A percentile compares a stretch with the other conserved stretches of the same genome.
Evolutionary conservation across 352 stramenopile genomes (phyloP).

Genomic region (Globisporangium rhizosaccharum): DNA sequence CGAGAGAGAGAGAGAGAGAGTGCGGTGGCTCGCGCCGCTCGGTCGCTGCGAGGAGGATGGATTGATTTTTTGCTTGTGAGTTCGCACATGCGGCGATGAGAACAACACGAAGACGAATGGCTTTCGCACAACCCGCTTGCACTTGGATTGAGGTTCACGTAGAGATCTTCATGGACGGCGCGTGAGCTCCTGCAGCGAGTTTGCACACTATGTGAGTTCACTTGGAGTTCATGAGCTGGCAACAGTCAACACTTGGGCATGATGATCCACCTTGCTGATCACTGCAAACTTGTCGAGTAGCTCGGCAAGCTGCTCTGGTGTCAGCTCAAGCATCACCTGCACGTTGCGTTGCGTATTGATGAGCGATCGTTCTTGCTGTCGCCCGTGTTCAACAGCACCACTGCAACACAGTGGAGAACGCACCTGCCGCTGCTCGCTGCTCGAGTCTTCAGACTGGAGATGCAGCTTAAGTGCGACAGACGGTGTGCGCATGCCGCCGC

Average conservation of each 20-base stretch:
- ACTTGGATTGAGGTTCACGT: background rate
- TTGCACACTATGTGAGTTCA: background rate
- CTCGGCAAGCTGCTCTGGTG: slow-evolving; percentile 26
- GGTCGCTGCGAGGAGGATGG: background rate
- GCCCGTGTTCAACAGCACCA: background rate
- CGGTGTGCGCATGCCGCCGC: slow-evolving; percentile 26
- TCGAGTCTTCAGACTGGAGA: slow-evolving; percentile 17
- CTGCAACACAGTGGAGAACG: background rate
- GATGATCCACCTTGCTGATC: slow-evolving; percentile 24
- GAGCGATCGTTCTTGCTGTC: background rate
- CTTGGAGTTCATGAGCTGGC: background rate
- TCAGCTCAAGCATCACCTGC: slow-evolving; percentile 47
- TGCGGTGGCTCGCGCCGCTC: background rate
- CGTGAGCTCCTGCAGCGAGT: slow-evolving; percentile 14
- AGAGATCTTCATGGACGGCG: background rate
- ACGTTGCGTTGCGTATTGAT: background rate
- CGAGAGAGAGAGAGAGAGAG: slow-evolving; percentile 3
- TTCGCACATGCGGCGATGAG: background rate
- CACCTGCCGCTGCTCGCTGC: slow-evolving; percentile 31
- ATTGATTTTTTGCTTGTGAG: slow-evolving; percentile 3
- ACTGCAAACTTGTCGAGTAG: slow-evolving; percentile 35
- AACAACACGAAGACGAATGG: background rate
- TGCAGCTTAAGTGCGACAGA: slow-evolving; percentile 55
- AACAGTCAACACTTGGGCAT: background rate
- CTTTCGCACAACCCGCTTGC: too few species aligned